Conservation (phyloP, 129 eudicot genomes). For the Arctium minus region DNA sequence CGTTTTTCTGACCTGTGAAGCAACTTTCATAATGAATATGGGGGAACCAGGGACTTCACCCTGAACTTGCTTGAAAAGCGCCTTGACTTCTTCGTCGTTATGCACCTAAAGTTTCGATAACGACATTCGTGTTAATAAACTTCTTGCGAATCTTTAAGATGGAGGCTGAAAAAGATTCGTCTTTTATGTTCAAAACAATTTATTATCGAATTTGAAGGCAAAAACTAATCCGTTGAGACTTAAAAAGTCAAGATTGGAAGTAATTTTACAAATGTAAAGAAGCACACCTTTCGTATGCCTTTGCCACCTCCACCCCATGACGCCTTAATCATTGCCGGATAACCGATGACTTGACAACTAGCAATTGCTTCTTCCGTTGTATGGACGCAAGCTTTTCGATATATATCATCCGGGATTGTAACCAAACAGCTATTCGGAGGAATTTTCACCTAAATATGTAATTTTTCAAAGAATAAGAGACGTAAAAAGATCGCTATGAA, state of each 20-base stretch:
- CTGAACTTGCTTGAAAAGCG: conserved; percentile 97
- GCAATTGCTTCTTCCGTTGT: conserved; percentile 95
- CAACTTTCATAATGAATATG: conserved; percentile 94
- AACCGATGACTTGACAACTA: conserved; percentile 93
- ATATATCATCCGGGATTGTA: conserved; percentile 78
- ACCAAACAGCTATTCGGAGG: conserved; percentile 71
- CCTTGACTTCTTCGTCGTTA: conserved; percentile 95
- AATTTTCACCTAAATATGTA: conserved; percentile 63
- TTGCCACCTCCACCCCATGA: conserved; percentile 99
- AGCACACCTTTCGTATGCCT: conserved; percentile 92
- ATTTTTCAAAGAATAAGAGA: neutral
- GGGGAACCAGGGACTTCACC: conserved; percentile 99
- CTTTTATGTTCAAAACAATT: neutral
- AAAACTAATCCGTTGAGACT: neutral
- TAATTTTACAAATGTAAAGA: neutral
- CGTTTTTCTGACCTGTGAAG: conserved; percentile 77
- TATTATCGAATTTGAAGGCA: neutral
- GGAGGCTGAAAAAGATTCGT: neutral
- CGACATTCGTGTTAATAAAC: neutral
- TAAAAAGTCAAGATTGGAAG: neutral
- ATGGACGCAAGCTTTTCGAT: conserved; percentile 78
- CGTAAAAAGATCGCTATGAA: neutral
- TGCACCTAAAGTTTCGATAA: conserved; percentile 52
- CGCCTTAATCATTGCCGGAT: conserved; percentile 99
- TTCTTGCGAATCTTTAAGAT: neutral